Evolutionary conservation across 768 basidiomycete species (phyloP), one percentile per base, ranked within the genome.

Genomic region (Boletus insuetus): DNA sequence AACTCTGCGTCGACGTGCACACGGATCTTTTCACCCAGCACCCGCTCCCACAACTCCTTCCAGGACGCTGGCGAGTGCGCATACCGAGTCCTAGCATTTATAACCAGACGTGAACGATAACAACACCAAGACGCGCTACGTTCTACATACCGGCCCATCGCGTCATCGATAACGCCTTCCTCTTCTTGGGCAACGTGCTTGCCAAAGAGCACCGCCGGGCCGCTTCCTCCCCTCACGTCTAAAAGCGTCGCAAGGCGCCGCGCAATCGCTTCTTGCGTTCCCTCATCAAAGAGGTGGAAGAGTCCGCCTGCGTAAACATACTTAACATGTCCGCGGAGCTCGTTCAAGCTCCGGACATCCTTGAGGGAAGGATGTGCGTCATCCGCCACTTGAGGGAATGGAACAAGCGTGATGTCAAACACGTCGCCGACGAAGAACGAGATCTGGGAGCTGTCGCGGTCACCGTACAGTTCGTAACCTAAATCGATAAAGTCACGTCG

Each of bases 31-130:
- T 19, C 45, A 3, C n/a, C 54, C 2, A 42, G 19, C 9, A 55
- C 43, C 14, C 49, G 44, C 38, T 50, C 26, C 53, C 48, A 55
- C 39, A 58, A 32, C 45, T 13, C 35, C 3, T 6, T 13, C 54
- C 57, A 55, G 10, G 57, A 58, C 2, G 31, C 26, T 12, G 39
- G 57, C 20, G 56, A 55, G 29, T 58, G 56, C 6, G 53, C 57
- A 22, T 55, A 54, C 45, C 54, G 41, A 17, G 12, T 6, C 42
- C 54, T 55, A 31, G 6, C 4, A 22, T 35, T 8, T 17, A 17
- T n/a, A n/a, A 26, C 34, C 11, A 14, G 34, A 6, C 34, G 1
- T 35, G 34, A 35, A 35, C 4, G 34, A 35, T 6, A 35, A 4
- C 0, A 14, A 35, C 24, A 14, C 34, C 34, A 14, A 14, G 34